Percentiles rank a stretch among this genome's conserved stretches.
Conservation (phyloP, 2,329 filamentous ascomycete genomes). For the Nemania sp. region DNA sequence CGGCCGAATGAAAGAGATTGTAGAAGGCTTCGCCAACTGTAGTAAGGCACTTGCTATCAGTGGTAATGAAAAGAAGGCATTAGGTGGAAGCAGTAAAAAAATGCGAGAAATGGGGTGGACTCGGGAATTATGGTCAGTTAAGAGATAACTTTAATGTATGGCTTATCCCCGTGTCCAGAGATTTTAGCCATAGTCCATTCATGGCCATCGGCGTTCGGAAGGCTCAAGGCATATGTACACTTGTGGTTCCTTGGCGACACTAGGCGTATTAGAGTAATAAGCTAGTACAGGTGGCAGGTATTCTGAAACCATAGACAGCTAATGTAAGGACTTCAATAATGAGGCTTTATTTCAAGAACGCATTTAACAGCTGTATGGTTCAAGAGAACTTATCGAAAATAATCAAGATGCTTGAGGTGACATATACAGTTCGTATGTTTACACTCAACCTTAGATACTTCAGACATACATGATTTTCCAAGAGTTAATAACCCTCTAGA, state of each 20-base stretch:
- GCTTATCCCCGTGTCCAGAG: not conserved
- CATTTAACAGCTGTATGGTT: not conserved
- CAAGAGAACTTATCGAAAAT: too few species aligned
- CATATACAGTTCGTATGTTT: too few species aligned
- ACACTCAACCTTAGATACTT: too few species aligned
- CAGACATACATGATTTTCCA: too few species aligned
- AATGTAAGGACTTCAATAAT: not conserved
- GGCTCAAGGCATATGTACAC: constrained; percentile 22
- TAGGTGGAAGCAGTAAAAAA: constrained; percentile 67
- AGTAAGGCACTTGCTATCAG: constrained; percentile 76
- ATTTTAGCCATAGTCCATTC: constrained; percentile 7
- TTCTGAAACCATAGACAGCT: not conserved
- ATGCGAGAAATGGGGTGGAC: constrained; percentile 72
- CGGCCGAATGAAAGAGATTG: constrained; percentile 78
- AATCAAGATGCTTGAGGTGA: too few species aligned
- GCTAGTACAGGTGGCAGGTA: not conserved
- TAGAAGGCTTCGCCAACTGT: constrained; percentile 80
- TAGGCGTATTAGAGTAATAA: constrained; percentile 17
- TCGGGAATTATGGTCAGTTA: constrained; percentile 71
- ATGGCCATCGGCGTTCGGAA: constrained; percentile 26
- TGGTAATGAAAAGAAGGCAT: constrained; percentile 65
- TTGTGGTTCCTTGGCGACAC: constrained; percentile 4
- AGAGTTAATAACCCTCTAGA: too few species aligned
- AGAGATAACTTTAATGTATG: constrained; percentile 49
- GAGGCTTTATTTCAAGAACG: too few species aligned